Conservation (phyloP, 192 early-diverging fungal species). For the Podila verticillata region DNA sequence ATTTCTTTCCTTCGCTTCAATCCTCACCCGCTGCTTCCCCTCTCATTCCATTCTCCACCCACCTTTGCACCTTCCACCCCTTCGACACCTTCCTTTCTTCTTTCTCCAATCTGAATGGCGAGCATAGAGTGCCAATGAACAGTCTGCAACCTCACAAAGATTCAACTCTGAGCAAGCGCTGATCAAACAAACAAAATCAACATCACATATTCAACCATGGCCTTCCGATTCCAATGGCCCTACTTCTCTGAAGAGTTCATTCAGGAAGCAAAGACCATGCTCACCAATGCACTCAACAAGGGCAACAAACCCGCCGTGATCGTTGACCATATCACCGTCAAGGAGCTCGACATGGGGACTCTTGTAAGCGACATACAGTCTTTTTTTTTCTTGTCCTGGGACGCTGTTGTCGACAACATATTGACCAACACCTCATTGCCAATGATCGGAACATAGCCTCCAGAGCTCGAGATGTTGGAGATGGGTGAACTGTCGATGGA, state of each 20-base stretch:
- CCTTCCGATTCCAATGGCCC: conserved; percentile 98
- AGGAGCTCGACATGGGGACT: conserved; percentile 96
- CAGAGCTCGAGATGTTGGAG: conserved; percentile 97
- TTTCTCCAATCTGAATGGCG: too few species aligned
- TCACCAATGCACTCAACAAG: conserved; percentile 94
- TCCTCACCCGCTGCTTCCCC: not conserved
- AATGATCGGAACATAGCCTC: conserved; percentile 64
- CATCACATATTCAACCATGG: conserved; percentile 62
- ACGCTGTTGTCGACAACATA: not conserved
- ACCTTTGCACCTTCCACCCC: not conserved
- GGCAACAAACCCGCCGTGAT: conserved; percentile 93
- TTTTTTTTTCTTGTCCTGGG: not conserved
- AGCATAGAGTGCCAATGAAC: too few species aligned
- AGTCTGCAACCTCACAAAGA: too few species aligned
- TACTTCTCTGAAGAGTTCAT: conserved; percentile 89
- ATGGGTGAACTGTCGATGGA: conserved; percentile 96
- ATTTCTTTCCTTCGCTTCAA: not conserved
- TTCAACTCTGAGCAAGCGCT: too few species aligned
- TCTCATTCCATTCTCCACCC: too few species aligned
- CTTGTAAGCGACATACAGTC: conserved; percentile 48
- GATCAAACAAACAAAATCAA: not conserved
- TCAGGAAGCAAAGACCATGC: conserved; percentile 82
- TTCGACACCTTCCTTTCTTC: not conserved
- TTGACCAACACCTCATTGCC: conserved; percentile 3
- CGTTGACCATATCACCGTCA: conserved; percentile 90